phyloP scores from a whole-genome alignment of 2,329 filamentous ascomycete genomes.

The Phaeomoniella chlamydospora region DNA sequence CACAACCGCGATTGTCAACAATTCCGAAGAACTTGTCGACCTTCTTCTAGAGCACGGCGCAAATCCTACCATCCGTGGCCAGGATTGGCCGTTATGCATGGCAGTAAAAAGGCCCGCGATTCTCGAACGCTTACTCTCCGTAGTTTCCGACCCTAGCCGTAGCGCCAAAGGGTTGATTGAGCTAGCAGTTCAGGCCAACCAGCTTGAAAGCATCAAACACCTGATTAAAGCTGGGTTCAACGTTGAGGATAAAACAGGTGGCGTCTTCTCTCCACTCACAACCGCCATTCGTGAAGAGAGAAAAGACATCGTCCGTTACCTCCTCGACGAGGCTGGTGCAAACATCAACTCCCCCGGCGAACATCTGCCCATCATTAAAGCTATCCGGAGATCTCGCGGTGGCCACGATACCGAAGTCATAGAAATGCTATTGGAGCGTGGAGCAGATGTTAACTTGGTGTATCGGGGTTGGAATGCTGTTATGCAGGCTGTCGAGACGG shows the following conservation, averaged over 20 bases:
- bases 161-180: conserved; percentile 54
- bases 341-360: conserved; percentile 55
- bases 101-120: conserved; percentile 48
- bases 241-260: conserved; percentile 58
- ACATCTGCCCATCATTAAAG: conserved; percentile 57
- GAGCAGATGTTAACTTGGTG: conserved; percentile 53
- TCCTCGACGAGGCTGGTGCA: conserved; percentile 47
- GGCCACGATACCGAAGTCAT: conserved; percentile 49
- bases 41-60: conserved; percentile 43
- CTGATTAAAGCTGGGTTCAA: conserved; percentile 50
- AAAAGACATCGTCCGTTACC: conserved; percentile 45
- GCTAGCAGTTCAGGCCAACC: conserved; percentile 51
- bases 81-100: conserved; percentile 60
- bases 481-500: conserved; percentile 52
- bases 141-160: conserved; percentile 42
- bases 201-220: conserved; percentile 53
- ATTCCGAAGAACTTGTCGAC: conserved; percentile 45
- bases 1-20: conserved; percentile 50
- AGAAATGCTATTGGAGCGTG: conserved; percentile 46
- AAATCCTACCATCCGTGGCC: conserved; percentile 46
- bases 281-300: conserved; percentile 51
- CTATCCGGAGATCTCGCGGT: conserved; percentile 43
- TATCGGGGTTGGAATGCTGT: conserved; percentile 53
- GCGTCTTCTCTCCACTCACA: conserved; percentile 56
- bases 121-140: conserved; percentile 42